Conservation (phyloP, 2,329 filamentous ascomycete genomes). For the Alternaria brassicae region DNA sequence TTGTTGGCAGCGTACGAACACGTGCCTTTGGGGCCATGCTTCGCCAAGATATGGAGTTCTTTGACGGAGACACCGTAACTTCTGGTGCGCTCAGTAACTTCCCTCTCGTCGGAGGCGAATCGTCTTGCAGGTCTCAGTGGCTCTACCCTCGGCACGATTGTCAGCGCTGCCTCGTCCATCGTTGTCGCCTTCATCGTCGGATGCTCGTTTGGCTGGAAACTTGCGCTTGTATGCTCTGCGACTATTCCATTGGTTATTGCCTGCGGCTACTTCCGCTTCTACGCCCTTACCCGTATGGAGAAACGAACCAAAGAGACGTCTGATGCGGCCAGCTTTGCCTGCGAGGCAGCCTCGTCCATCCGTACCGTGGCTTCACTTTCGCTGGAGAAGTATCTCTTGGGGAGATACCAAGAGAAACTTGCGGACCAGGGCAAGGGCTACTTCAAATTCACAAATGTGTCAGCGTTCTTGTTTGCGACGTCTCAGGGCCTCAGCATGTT, state of each 20-base stretch:
- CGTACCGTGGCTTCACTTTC: constrained; percentile 94
- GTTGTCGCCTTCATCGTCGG: constrained; percentile 73
- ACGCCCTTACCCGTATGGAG: constrained; percentile 81
- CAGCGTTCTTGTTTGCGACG: constrained; percentile 79
- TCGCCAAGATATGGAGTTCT: constrained; percentile 84
- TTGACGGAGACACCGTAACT: constrained; percentile 88
- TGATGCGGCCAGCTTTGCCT: constrained; percentile 86
- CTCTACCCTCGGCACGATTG: constrained; percentile 82
- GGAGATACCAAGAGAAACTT: constrained; percentile 74
- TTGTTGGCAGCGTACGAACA: constrained; percentile 84
- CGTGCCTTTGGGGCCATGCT: constrained; percentile 85
- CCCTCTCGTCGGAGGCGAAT: constrained; percentile 75
- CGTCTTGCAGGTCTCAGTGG: constrained; percentile 90
- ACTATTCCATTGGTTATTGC: constrained; percentile 78
- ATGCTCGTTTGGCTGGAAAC: constrained; percentile 82
- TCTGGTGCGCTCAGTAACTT: constrained; percentile 81
- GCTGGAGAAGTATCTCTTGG: constrained; percentile 80
- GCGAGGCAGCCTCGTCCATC: constrained; percentile 92
- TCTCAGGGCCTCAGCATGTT: constrained; percentile 75
- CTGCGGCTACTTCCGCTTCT: constrained; percentile 88
- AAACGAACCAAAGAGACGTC: constrained; percentile 78
- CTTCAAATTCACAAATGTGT: constrained; percentile 75
- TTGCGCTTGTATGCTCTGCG: constrained; percentile 81
- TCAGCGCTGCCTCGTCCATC: constrained; percentile 81
- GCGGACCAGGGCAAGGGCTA: constrained; percentile 72